A percentile compares a stretch with the other conserved stretches of the same genome.
Evolutionary conservation across 371 early-diverging fungal genomes (phyloP).

Genomic region (Mucor racemosus): DNA sequence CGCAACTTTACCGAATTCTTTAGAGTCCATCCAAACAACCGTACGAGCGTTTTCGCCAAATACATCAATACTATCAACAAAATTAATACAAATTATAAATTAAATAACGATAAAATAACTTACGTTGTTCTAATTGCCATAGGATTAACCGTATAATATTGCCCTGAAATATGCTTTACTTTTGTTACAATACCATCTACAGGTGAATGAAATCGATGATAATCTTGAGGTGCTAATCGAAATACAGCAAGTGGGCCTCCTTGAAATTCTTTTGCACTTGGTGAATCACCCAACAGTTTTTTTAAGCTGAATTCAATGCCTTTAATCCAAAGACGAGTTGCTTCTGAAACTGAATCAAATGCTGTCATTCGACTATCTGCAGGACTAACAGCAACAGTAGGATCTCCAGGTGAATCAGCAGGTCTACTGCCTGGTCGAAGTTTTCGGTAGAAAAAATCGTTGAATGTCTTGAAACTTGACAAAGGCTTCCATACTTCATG

Average conservation of each 20-base stretch:
- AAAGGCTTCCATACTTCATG: conserved; percentile 71
- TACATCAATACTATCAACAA: conserved; percentile 45
- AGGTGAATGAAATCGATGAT: conserved; percentile 79
- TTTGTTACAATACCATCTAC: conserved; percentile 58
- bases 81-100: conserved; percentile 22
- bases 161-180: conserved; percentile 32
- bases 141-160: conserved; percentile 38
- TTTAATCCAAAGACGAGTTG: conserved; percentile 75
- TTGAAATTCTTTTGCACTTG: conserved; percentile 49
- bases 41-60: conserved; percentile 55
- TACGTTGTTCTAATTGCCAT: conserved; percentile 83
- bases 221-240: conserved; percentile 82
- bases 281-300: conserved; percentile 54
- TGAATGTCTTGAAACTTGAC: conserved; percentile 75
- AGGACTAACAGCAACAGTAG: conserved; percentile 70
- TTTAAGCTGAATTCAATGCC: conserved; percentile 66
- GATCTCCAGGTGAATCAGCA: conserved; percentile 63
- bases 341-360: conserved; percentile 57
- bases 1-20: conserved; percentile 32
- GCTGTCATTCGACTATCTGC: conserved; percentile 73
- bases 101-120: conserved; percentile 33
- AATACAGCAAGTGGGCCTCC: conserved; percentile 70
- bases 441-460: conserved; percentile 87
- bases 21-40: conserved; percentile 44
- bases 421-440: conserved; percentile 72